Percentiles rank a stretch among this genome's conserved stretches.
phyloP scores from a whole-genome alignment of 2,329 filamentous ascomycete species.

The Botryosphaeria dothidea region DNA sequence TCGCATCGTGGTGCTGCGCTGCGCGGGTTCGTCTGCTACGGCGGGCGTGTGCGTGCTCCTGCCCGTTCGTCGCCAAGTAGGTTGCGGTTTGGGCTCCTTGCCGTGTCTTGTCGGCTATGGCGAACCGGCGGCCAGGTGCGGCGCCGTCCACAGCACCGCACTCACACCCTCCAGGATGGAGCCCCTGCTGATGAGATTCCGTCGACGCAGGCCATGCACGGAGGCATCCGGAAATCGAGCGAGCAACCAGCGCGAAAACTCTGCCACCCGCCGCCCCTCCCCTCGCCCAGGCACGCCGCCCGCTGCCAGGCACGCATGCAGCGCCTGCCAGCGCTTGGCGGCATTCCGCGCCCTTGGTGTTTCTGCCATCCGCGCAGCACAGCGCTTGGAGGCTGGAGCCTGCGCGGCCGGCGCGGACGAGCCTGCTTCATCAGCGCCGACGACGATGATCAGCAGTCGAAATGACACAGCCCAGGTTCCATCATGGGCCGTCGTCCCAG shows the following conservation, averaged over 20 bases:
- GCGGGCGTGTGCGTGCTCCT: not conserved
- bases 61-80: slow-evolving; percentile 1
- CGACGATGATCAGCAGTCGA: slow-evolving; percentile 5
- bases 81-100: not conserved
- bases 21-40: not conserved
- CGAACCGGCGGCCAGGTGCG: not conserved
- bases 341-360: slow-evolving; percentile 19
- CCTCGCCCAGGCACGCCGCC: not conserved
- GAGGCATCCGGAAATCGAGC: slow-evolving; percentile 3
- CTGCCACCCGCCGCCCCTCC: not conserved
- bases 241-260: not conserved
- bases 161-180: not conserved
- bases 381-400: no score
- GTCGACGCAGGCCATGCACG: slow-evolving; percentile 6
- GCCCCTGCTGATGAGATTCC: not conserved
- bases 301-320: slow-evolving; percentile 13
- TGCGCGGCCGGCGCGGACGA: not conserved
- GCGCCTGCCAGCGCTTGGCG: slow-evolving; percentile 2
- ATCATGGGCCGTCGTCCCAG: not conserved
- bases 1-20: not conserved
- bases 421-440: not conserved
- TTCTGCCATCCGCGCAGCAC: not conserved
- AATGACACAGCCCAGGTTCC: slow-evolving; percentile 15
- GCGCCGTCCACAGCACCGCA: not conserved
- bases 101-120: not conserved